Percentiles rank a stretch among this genome's conserved stretches.
phyloP scores from a whole-genome alignment of 345 rosid genomes.

The Camelina laxa region DNA sequence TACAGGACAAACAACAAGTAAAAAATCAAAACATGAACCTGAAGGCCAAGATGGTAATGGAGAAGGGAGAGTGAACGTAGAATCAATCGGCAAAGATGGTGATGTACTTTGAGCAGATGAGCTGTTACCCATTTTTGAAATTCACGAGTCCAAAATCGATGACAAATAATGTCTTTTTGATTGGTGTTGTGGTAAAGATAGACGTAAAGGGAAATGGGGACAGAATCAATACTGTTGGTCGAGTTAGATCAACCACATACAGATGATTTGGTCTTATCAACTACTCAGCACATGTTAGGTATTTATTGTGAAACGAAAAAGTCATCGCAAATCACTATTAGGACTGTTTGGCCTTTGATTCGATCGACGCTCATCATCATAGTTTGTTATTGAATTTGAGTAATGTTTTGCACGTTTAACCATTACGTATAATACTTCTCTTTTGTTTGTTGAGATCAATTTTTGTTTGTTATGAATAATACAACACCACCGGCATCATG shows the following conservation, averaged over 20 bases:
- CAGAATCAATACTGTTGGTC: slow-evolving; percentile 34
- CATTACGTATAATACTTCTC: background rate
- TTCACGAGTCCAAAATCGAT: slow-evolving; percentile 4
- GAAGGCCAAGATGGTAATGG: slow-evolving; percentile 64
- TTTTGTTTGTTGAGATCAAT: background rate
- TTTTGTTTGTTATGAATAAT: background rate
- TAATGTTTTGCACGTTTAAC: slow-evolving; percentile 28
- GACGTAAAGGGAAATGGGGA: slow-evolving; percentile 29
- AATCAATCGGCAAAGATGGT: slow-evolving; percentile 52
- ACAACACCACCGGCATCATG: slow-evolving; percentile 8
- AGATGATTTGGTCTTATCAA: slow-evolving; percentile 36
- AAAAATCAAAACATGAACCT: slow-evolving; percentile 46
- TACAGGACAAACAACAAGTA: slow-evolving; percentile 7
- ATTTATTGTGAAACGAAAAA: slow-evolving; percentile 37
- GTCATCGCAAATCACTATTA: slow-evolving; percentile 37
- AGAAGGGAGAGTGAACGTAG: slow-evolving; percentile 61
- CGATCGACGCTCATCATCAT: background rate
- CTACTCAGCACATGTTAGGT: slow-evolving; percentile 34
- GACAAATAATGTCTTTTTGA: slow-evolving; percentile 19
- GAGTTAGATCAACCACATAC: slow-evolving; percentile 39
- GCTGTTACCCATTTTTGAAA: slow-evolving; percentile 46
- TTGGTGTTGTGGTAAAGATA: slow-evolving; percentile 17
- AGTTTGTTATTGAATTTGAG: background rate
- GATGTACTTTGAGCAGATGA: slow-evolving; percentile 39
- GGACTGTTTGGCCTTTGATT: slow-evolving; percentile 22